Evolutionary conservation across 345 rosid species (phyloP).

Genomic region (Pistacia vera): DNA sequence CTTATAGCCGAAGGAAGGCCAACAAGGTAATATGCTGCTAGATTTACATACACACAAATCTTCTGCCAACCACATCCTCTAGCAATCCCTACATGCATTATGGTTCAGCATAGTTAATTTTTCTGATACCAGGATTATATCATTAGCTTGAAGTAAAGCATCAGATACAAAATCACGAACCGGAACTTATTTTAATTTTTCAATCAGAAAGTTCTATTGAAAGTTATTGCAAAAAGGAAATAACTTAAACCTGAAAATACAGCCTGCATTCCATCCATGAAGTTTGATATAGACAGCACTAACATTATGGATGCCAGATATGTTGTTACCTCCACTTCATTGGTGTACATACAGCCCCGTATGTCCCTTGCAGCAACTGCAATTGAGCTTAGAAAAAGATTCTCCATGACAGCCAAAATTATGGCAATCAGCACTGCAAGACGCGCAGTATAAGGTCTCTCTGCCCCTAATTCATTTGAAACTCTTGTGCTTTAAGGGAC

Average conservation of each 20-base stretch:
- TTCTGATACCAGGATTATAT: not conserved
- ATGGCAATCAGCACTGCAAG: constrained; percentile 26
- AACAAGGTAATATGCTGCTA: constrained; percentile 32
- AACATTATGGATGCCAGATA: constrained; percentile 35
- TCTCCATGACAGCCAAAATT: constrained; percentile 26
- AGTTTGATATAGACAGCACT: constrained; percentile 39
- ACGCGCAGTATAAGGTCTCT: constrained; percentile 23
- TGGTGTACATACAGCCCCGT: constrained; percentile 35
- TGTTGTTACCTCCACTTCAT: constrained; percentile 18
- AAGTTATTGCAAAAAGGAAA: not conserved
- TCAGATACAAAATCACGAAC: not conserved
- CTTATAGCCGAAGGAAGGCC: constrained; percentile 38
- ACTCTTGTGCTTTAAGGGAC: constrained; percentile 33
- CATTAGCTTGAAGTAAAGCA: not conserved
- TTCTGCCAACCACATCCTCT: constrained; percentile 51
- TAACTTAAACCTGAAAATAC: constrained; percentile 12
- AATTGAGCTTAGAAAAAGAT: constrained; percentile 19
- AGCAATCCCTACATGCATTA: constrained; percentile 27
- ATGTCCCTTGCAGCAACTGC: constrained; percentile 10
- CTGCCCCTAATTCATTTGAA: constrained; percentile 42
- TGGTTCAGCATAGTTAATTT: not conserved
- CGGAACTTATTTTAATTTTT: not conserved
- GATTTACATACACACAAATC: constrained; percentile 30
- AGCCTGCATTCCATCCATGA: constrained; percentile 47
- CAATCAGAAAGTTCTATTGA: not conserved